Conservation (phyloP, 2,329 filamentous ascomycete genomes). For the Alternaria solani region DNA sequence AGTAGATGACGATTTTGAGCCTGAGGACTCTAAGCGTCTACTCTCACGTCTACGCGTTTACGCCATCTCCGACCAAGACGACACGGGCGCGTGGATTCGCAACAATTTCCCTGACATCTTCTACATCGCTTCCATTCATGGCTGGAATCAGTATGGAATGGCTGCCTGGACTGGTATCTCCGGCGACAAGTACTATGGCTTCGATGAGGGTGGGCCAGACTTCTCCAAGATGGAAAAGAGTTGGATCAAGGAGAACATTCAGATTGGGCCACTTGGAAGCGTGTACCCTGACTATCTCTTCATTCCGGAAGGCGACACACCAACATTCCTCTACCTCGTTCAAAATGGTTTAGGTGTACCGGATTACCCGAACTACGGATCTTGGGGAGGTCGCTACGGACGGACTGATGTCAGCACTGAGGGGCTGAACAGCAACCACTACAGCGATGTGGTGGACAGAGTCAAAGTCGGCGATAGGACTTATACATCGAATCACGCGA, state of each 20-base stretch:
- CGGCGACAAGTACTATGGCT: constrained; percentile 57
- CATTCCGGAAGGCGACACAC: constrained; percentile 64
- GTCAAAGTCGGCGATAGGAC: constrained; percentile 47
- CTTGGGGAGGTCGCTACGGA: constrained; percentile 60
- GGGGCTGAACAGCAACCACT: constrained; percentile 47
- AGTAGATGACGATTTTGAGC: constrained; percentile 44
- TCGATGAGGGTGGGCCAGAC: constrained; percentile 60
- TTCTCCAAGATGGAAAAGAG: constrained; percentile 57
- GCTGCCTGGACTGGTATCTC: constrained; percentile 67
- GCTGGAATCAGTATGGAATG: constrained; percentile 63
- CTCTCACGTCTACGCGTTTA: constrained; percentile 47
- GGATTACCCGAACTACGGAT: constrained; percentile 58
- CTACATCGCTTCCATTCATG: constrained; percentile 65
- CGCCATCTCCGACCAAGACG: constrained; percentile 67
- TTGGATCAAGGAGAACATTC: constrained; percentile 64
- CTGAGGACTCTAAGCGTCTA: constrained; percentile 45
- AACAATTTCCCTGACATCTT: constrained; percentile 62
- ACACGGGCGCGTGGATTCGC: constrained; percentile 65
- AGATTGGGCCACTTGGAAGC: constrained; percentile 58
- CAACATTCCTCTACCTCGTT: constrained; percentile 60
- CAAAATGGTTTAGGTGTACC: constrained; percentile 59
- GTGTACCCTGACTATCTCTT: constrained; percentile 57
- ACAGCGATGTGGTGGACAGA: constrained; percentile 50
- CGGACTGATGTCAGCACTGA: constrained; percentile 46
- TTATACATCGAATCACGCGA: constrained; percentile 57